Evolutionary conservation across 2,329 filamentous ascomycete genomes (phyloP), one percentile per base, ranked within the genome.

Genomic region (Daldinia sp.): DNA sequence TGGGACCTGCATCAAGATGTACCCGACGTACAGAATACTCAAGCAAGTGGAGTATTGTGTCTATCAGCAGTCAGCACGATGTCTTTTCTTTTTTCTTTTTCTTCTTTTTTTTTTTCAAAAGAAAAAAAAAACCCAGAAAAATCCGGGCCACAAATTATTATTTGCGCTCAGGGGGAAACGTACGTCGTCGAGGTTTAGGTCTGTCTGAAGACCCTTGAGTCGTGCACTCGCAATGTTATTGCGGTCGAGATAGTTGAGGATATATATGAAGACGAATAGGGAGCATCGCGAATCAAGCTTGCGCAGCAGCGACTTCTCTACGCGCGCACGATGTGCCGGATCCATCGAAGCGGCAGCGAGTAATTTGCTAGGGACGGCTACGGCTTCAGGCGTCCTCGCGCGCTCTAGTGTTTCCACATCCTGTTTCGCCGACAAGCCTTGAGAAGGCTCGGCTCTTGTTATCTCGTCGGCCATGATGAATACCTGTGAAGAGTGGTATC

Each of bases 211-310:
- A 4, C 88, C 88, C 71, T 87, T 85, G 53, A 91, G 80, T 19
- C 85, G 82, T 1, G 89, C 89, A 0, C 87, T 83, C 1, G 87
- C 87, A 65, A 91, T 90, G 74, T 90, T 89, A 73, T 89, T 89
- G 32, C 87, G 80, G 70, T 90, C 87, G 27, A 88, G 80, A 75
- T 91, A 93, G 77, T 93, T 92, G 76, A 90, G 82, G 73, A 93
- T 91, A 72, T 92, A 93, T 79, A 93, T 90, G 67, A 92, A 74
- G 48, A 93, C 85, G 59, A 93, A 85, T 68, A 90, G 85, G 79
- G 74, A 88, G 79, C 75, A 93, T 62, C 90, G 83, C 17, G 83
- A 70, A 72, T 93, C 91, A 56, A 93, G 87, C 78, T 92, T 93
- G 68, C 87, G 84, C 74, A 87, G 83, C 70, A 94, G 77, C 32